Conservation (phyloP, 176 grass and related monocot species). For the Oryza punctata region DNA sequence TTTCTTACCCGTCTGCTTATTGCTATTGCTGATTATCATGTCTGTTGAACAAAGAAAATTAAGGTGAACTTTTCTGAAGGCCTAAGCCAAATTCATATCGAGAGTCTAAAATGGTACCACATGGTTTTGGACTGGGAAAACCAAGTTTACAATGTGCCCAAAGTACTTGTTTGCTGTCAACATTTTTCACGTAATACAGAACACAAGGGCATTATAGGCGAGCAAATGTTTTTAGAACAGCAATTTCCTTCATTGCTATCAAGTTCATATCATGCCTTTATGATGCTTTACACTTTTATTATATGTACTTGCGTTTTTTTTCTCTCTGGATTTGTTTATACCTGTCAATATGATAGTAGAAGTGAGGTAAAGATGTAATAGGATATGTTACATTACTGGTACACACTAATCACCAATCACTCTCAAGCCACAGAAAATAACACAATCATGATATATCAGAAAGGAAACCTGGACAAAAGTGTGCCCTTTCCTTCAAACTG, state of each 20-base stretch:
- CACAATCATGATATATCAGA: slow-evolving; percentile 41
- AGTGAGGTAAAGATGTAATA: neutral
- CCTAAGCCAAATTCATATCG: neutral
- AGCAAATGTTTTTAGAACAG: neutral
- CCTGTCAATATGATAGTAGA: neutral
- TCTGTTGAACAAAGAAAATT: neutral
- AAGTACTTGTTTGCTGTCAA: neutral
- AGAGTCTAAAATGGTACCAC: neutral
- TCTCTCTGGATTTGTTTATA: neutral
- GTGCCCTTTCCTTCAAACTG: neutral
- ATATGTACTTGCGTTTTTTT: neutral
- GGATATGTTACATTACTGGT: neutral
- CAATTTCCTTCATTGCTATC: neutral
- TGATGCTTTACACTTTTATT: slow-evolving; percentile 2
- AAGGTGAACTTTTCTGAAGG: neutral
- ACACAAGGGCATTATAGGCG: neutral
- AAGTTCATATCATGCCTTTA: slow-evolving; percentile 6
- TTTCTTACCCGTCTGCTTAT: slow-evolving; percentile 36
- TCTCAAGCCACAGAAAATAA: slow-evolving; percentile 7
- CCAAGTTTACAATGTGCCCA: neutral
- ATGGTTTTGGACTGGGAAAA: neutral
- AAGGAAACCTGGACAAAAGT: slow-evolving; percentile 31
- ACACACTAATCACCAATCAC: neutral
- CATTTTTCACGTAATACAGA: neutral
- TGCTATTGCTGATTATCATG: slow-evolving; percentile 25